A percentile compares a stretch with the other conserved stretches of the same genome.
Conservation (phyloP, 768 basidiomycete species). For the Pholiota microspora region DNA sequence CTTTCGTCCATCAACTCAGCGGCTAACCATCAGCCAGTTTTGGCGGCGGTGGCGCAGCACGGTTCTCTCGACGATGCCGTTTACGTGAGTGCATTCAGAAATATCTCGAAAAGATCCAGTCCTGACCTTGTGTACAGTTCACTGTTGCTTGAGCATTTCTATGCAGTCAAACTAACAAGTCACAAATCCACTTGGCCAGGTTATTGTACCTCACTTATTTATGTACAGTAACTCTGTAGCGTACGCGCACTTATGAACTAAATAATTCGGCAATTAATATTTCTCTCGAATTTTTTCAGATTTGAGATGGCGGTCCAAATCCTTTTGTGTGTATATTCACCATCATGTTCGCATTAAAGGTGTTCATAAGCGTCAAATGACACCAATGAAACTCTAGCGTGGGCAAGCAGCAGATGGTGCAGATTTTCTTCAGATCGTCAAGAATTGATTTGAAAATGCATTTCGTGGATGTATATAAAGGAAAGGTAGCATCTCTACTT, state of each 20-base stretch:
- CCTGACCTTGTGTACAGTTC: slow-evolving; percentile 18
- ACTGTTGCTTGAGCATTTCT: slow-evolving; percentile 21
- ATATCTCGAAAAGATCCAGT: too few relatives aligned
- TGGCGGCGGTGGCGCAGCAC: slow-evolving; percentile 61
- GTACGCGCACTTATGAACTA: too few relatives aligned
- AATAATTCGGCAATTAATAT: too few relatives aligned
- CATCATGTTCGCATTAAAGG: neutral
- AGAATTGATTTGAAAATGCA: neutral
- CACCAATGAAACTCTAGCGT: neutral
- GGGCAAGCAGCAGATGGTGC: neutral
- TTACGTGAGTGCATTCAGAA: slow-evolving; percentile 41
- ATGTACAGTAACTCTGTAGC: too few relatives aligned
- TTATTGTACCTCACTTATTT: neutral
- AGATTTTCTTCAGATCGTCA: neutral
- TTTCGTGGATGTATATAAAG: neutral
- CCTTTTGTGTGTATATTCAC: neutral
- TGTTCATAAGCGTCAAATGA: neutral
- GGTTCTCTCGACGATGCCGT: slow-evolving; percentile 56
- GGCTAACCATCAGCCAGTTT: slow-evolving; percentile 58
- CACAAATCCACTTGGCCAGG: neutral
- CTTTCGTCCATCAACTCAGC: slow-evolving; percentile 58
- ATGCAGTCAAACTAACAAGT: neutral
- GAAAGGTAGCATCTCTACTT: slow-evolving; percentile 19
- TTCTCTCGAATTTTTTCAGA: too few relatives aligned
- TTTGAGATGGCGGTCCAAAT: neutral